Percentiles rank a stretch among this genome's conserved stretches.
These are phyloP conservation scores for Coemansia sp. DNA, from an alignment of 192 early-diverging fungal species.

Conservation along the genomic window DNA sequence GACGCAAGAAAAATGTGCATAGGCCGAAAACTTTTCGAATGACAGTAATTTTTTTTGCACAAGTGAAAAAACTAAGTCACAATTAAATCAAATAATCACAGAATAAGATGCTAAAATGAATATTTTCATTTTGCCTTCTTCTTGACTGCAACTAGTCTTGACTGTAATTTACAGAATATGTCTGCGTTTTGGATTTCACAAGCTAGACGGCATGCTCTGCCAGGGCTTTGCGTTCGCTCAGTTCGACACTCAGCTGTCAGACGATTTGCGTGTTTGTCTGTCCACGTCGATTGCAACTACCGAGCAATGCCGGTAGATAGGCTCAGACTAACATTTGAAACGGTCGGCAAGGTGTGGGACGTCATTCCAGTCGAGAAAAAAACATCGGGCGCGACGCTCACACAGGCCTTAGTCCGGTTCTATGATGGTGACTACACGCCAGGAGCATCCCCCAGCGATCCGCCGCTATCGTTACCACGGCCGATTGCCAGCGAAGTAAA, in stretches of 20 bases:
- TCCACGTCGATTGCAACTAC: conserved; percentile 30
- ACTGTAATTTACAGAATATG: neutral
- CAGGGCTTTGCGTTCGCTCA: conserved; percentile 1
- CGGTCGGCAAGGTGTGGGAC: conserved; percentile 47
- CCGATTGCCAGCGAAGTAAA: conserved; percentile 23
- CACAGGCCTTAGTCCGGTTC: conserved; percentile 35
- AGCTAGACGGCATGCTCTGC: neutral
- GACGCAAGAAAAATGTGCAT: neutral
- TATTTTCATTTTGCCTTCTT: neutral
- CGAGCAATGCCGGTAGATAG: conserved; percentile 25
- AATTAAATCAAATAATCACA: neutral
- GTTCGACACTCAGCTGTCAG: conserved; percentile 3
- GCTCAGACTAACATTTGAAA: conserved; percentile 25
- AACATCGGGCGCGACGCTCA: conserved; percentile 13
- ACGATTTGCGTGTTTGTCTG: conserved; percentile 37
- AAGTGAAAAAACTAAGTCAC: neutral
- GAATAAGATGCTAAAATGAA: neutral
- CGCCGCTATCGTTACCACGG: conserved; percentile 26
- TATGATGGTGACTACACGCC: conserved; percentile 32
- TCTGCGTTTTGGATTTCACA: neutral
- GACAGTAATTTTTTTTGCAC: too few species aligned
- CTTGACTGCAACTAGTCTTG: too few species aligned
- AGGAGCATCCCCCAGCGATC: conserved; percentile 15
- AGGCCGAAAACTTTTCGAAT: too few species aligned
- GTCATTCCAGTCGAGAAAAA: conserved; percentile 27